Evolutionary conservation across 768 basidiomycete species (phyloP).

Genomic region (Hemileccinum rubropunctum): DNA sequence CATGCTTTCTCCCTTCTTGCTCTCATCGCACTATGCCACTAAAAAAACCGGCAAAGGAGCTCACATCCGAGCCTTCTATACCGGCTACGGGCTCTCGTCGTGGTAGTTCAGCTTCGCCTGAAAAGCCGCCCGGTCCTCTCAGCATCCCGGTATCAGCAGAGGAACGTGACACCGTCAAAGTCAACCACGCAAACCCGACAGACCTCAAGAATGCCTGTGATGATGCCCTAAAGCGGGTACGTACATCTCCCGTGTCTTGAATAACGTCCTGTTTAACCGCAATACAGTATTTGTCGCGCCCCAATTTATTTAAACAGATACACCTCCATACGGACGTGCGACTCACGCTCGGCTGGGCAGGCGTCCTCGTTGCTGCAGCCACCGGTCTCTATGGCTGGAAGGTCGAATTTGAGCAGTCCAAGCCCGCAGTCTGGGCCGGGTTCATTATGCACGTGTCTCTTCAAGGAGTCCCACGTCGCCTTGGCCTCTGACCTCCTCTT

Average conservation of each 20-base stretch:
- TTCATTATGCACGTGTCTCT: conserved; percentile 63
- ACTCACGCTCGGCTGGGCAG: conserved; percentile 82
- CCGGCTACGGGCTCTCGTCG: conserved; percentile 22
- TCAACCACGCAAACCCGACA: conserved; percentile 54
- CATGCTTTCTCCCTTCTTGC: background rate
- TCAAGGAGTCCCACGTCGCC: conserved; percentile 2
- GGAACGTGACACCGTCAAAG: conserved; percentile 55
- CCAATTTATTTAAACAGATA: conserved; percentile 82
- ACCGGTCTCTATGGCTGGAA: conserved; percentile 86
- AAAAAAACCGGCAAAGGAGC: conserved; percentile 16
- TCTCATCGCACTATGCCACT: conserved; percentile 16
- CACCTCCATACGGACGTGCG: conserved; percentile 88
- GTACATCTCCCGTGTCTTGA: conserved; percentile 19
- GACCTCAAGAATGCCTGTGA: conserved; percentile 76
- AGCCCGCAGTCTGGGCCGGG: conserved; percentile 75
- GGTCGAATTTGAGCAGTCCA: conserved; percentile 85
- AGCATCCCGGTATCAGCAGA: conserved; percentile 42
- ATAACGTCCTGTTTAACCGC: background rate
- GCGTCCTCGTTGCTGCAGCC: conserved; percentile 76
- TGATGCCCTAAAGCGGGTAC: conserved; percentile 86
- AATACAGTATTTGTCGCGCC: conserved; percentile 75
- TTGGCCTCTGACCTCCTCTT: conserved; percentile 2
- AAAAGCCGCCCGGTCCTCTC: conserved; percentile 53
- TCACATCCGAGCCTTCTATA: conserved; percentile 9
- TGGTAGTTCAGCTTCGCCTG: conserved; percentile 25